Conservation (phyloP, 139 green algal species). For the Haematococcus sp. region DNA sequence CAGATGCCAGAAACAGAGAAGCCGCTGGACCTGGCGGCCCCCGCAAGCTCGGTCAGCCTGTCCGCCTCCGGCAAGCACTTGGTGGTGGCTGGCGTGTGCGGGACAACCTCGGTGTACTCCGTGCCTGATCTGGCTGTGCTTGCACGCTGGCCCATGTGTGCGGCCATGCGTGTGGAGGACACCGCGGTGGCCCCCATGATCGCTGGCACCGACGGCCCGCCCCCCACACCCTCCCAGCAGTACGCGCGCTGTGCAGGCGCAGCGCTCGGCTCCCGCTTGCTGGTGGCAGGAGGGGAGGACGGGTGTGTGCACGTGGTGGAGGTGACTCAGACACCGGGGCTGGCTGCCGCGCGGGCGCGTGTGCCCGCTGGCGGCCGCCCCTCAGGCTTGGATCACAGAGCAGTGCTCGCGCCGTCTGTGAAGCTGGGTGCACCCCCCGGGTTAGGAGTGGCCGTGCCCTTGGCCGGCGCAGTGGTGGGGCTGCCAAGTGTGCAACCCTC, state of each 20-base stretch:
- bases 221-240: neutral
- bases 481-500: neutral
- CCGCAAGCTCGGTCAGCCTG: neutral
- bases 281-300: neutral
- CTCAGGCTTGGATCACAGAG: too few relatives aligned
- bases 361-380: neutral
- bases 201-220: neutral
- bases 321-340: neutral
- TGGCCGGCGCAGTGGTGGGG: neutral
- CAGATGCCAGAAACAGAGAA: constrained; percentile 1
- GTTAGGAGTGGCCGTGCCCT: neutral
- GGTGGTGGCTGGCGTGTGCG: neutral
- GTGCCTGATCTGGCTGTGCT: neutral
- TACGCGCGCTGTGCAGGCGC: neutral
- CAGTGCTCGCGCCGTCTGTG: too few relatives aligned
- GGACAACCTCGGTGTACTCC: neutral
- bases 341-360: neutral
- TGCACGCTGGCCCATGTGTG: neutral
- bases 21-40: neutral
- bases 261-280: neutral
- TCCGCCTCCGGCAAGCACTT: neutral
- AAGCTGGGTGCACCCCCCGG: neutral
- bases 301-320: constrained; percentile 6
- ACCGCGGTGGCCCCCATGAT: neutral
- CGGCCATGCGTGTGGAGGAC: neutral